Percentiles rank a stretch among this genome's conserved stretches.
Evolutionary conservation across 345 rosid species (phyloP).

Genomic region (Melastoma malabathricum): DNA sequence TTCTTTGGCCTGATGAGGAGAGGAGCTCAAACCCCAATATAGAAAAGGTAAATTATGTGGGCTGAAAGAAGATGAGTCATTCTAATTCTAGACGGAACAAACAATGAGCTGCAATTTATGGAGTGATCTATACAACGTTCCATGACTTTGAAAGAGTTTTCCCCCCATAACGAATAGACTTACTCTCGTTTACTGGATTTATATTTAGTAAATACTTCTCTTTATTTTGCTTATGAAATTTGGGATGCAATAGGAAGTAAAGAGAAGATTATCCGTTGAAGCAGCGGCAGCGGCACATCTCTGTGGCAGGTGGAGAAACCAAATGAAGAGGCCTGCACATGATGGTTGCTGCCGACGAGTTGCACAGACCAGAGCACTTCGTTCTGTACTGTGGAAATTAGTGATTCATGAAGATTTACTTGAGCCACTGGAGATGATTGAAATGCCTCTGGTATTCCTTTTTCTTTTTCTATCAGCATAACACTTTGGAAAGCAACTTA

Average conservation of each 20-base stretch:
- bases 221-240: slow-evolving; percentile 14
- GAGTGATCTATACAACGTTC: too few species aligned
- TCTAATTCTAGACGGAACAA: too few species aligned
- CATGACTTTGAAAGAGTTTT: too few species aligned
- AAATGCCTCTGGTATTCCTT: slow-evolving; percentile 76
- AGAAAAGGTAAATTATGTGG: slow-evolving; percentile 51
- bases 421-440: slow-evolving; percentile 46
- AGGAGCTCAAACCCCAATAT: slow-evolving; percentile 72
- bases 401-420: slow-evolving; percentile 61
- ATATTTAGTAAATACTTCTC: not conserved
- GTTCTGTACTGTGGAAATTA: slow-evolving; percentile 77
- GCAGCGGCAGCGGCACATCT: slow-evolving; percentile 77
- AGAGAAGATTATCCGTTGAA: slow-evolving; percentile 72
- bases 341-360: slow-evolving; percentile 94
- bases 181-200: not conserved
- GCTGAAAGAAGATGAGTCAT: too few species aligned
- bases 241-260: slow-evolving; percentile 53
- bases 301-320: slow-evolving; percentile 93
- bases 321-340: slow-evolving; percentile 83
- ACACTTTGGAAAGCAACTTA: too few species aligned
- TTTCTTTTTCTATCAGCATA: not conserved
- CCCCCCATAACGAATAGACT: not conserved
- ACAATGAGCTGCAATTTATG: too few species aligned
- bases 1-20: slow-evolving; percentile 98
- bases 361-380: slow-evolving; percentile 69